phyloP scores from a whole-genome alignment of 1,284 basidiomycete genomes.

The Trametes hirsuta region DNA sequence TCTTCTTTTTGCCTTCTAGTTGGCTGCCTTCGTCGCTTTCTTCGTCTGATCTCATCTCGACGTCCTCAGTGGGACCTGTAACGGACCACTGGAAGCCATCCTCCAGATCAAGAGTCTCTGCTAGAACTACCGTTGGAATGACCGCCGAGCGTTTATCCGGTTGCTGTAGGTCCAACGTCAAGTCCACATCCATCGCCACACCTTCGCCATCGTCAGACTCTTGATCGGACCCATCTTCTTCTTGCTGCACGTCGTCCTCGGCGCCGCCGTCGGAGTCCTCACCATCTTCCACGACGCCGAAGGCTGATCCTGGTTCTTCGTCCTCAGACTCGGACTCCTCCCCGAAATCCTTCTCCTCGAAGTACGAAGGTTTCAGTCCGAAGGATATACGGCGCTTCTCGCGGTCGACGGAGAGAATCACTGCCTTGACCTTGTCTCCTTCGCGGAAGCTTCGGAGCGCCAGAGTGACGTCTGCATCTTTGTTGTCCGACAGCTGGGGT shows the following conservation, averaged over 20 bases:
- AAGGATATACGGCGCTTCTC: slow-evolving; percentile 85
- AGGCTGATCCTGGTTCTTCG: slow-evolving; percentile 25
- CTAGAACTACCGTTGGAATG: not conserved
- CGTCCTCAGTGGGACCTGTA: slow-evolving; percentile 37
- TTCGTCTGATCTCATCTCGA: slow-evolving; percentile 41
- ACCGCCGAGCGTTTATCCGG: not conserved
- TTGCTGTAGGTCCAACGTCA: slow-evolving; percentile 25
- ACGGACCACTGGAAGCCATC: slow-evolving; percentile 76
- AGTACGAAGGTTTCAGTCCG: slow-evolving; percentile 90
- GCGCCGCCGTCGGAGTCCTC: slow-evolving; percentile 32
- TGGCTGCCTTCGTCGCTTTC: slow-evolving; percentile 56
- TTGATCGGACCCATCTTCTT: slow-evolving; percentile 33
- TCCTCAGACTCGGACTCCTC: slow-evolving; percentile 37
- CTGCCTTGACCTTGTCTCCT: slow-evolving; percentile 86
- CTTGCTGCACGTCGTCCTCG: slow-evolving; percentile 40
- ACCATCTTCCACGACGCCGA: slow-evolving; percentile 38
- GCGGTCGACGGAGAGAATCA: slow-evolving; percentile 73
- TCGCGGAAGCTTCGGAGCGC: slow-evolving; percentile 85
- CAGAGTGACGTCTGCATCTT: slow-evolving; percentile 74
- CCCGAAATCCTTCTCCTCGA: slow-evolving; percentile 60
- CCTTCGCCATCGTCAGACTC: slow-evolving; percentile 14
- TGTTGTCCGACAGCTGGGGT: slow-evolving; percentile 80
- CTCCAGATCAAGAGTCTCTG: slow-evolving; percentile 50
- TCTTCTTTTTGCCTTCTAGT: slow-evolving; percentile 58
- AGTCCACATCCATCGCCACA: slow-evolving; percentile 40